phyloP scores from a whole-genome alignment of 257 asterid species.

The Jacaranda mimosifolia region DNA sequence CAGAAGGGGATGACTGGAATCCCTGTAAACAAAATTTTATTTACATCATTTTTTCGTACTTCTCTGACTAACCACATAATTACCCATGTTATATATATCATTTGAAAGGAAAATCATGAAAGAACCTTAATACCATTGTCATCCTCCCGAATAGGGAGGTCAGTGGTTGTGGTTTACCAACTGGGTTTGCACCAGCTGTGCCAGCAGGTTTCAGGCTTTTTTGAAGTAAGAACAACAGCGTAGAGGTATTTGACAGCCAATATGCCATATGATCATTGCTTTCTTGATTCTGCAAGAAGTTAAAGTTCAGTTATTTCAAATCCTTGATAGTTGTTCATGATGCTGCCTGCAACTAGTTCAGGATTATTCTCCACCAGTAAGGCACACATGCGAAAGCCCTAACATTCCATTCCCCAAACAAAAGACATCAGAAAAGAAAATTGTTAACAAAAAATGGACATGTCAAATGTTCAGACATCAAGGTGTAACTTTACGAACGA shows the following conservation, averaged over 20 bases:
- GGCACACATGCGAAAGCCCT: neutral
- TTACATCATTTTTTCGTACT: neutral
- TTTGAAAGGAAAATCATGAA: slow-evolving; percentile 20
- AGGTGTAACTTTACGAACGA: neutral
- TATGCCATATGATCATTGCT: slow-evolving; percentile 90
- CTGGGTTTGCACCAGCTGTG: slow-evolving; percentile 66
- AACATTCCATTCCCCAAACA: neutral
- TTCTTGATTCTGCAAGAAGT: slow-evolving; percentile 82
- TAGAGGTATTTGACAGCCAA: slow-evolving; percentile 97
- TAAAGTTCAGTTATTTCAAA: slow-evolving; percentile 32
- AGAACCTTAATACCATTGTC: slow-evolving; percentile 78
- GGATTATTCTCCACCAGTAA: neutral
- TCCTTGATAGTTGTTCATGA: neutral
- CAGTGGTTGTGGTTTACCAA: slow-evolving; percentile 74
- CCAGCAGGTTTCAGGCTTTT: slow-evolving; percentile 82
- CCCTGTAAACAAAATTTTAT: slow-evolving; percentile 63
- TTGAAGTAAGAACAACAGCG: slow-evolving; percentile 87
- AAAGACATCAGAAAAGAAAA: no score
- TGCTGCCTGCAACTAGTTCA: slow-evolving; percentile 12
- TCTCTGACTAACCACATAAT: no score
- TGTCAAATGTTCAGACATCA: neutral
- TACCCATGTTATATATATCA: slow-evolving; percentile 2
- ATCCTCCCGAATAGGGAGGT: slow-evolving; percentile 97
- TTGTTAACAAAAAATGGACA: neutral
- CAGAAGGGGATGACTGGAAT: slow-evolving; percentile 90